Percentiles rank a stretch among this genome's conserved stretches.
Evolutionary conservation across 805 yeast genomes (phyloP).

Genomic region (Pichia gijzeniarum): DNA sequence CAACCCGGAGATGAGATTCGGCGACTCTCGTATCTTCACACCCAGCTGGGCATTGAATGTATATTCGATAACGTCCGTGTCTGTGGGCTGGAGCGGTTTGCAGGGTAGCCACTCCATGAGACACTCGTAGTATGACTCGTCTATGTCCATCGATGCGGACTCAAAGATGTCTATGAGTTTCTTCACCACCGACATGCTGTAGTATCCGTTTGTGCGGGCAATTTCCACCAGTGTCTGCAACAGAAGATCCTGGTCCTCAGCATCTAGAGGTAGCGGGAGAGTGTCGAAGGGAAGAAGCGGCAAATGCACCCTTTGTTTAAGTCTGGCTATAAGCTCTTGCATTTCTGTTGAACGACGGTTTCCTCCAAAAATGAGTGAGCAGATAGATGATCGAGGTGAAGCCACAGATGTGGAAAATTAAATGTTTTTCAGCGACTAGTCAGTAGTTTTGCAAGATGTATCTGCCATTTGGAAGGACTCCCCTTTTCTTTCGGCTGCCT

Average conservation of each 20-base stretch:
- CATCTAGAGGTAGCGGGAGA: background rate
- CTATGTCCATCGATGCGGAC: slow-evolving; percentile 19
- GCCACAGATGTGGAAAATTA: no score
- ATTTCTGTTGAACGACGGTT: no score
- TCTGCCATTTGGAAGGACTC: no score
- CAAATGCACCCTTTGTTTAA: slow-evolving; percentile 29
- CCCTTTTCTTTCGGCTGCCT: no score
- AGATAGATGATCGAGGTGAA: no score
- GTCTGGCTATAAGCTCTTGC: slow-evolving; percentile 14
- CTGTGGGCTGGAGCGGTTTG: slow-evolving; percentile 32
- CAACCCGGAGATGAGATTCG: slow-evolving; percentile 56
- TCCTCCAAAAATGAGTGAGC: no score
- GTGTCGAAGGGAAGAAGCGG: background rate
- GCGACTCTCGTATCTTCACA: slow-evolving; percentile 49
- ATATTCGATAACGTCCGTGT: slow-evolving; percentile 34
- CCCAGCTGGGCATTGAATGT: slow-evolving; percentile 9
- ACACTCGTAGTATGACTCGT: slow-evolving; percentile 39
- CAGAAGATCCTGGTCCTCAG: slow-evolving; percentile 21
- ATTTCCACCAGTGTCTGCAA: slow-evolving; percentile 20
- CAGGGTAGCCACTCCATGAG: slow-evolving; percentile 33
- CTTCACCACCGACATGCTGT: slow-evolving; percentile 42
- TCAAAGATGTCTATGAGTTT: slow-evolving; percentile 35
- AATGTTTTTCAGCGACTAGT: no score
- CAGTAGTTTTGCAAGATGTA: no score
- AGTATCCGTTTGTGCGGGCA: slow-evolving; percentile 40